phyloP scores from a whole-genome alignment of 352 stramenopile species.

The Pythium dissotocum region DNA sequence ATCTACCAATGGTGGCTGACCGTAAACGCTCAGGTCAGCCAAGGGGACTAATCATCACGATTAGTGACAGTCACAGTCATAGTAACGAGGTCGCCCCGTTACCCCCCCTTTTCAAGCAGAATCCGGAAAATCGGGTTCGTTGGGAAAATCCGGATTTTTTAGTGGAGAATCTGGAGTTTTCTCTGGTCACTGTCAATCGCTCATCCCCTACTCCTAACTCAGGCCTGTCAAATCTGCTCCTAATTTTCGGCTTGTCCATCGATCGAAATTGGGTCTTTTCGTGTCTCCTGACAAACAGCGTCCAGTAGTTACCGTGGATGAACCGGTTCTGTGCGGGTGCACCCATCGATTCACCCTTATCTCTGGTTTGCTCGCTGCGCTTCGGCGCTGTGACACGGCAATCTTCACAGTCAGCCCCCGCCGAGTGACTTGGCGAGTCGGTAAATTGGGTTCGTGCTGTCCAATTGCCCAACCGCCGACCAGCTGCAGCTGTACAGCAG shows the following conservation, averaged over 20 bases:
- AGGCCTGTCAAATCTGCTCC: background rate
- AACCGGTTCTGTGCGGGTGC: background rate
- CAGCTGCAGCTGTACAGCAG: background rate
- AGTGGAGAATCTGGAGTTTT: no score
- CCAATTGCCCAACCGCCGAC: background rate
- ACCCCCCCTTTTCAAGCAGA: no score
- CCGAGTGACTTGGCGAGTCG: background rate
- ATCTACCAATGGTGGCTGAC: no score
- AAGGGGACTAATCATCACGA: no score
- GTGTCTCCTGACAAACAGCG: background rate
- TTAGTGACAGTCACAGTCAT: no score
- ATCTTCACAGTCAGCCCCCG: no score
- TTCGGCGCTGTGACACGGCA: background rate
- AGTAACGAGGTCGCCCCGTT: no score
- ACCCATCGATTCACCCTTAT: background rate
- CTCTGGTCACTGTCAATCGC: no score
- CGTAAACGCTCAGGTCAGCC: no score
- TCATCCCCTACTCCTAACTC: slow-evolving; percentile 2
- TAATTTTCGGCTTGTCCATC: background rate
- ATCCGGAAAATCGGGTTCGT: no score
- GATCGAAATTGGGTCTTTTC: background rate
- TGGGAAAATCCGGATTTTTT: no score
- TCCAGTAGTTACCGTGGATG: background rate
- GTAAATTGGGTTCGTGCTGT: background rate
- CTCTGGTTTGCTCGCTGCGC: background rate